Evolutionary conservation across 805 yeast species (phyloP).

Genomic region (Candida suzukii): DNA sequence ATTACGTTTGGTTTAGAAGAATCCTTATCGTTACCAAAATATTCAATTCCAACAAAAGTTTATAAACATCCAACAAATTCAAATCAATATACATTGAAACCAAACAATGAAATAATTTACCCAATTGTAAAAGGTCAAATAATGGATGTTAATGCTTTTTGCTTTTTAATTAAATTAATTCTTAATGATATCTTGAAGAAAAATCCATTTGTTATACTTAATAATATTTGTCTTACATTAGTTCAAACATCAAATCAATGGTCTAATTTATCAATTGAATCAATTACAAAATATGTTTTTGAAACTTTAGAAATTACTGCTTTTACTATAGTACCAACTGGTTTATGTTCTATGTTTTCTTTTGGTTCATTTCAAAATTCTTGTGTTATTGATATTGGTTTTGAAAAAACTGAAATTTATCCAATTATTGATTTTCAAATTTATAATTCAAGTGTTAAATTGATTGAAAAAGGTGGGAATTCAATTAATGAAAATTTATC

Average conservation of each 20-base stretch:
- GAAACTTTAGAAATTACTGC: conserved; percentile 69
- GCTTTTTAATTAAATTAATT: conserved; percentile 47
- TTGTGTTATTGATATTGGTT: conserved; percentile 76
- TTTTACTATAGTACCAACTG: conserved; percentile 58
- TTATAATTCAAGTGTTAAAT: conserved; percentile 40
- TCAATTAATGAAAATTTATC: conserved; percentile 49
- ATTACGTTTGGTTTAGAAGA: conserved; percentile 79
- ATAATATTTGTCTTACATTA: conserved; percentile 59
- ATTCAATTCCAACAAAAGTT: conserved; percentile 72
- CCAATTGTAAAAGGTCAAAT: conserved; percentile 67
- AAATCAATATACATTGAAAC: conserved; percentile 29
- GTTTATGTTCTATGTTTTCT: conserved; percentile 70
- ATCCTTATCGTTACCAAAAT: conserved; percentile 66
- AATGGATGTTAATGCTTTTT: conserved; percentile 61
- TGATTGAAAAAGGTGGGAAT: conserved; percentile 50
- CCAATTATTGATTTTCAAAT: conserved; percentile 74
- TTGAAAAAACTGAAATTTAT: conserved; percentile 63
- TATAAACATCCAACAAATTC: conserved; percentile 18
- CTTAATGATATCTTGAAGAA: conserved; percentile 41
- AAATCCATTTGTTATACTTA: conserved; percentile 19
- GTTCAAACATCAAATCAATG: conserved; percentile 58
- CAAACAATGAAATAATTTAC: conserved; percentile 33
- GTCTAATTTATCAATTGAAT: conserved; percentile 63
- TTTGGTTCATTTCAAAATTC: conserved; percentile 58
- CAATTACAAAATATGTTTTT: conserved; percentile 65